Evolutionary conservation across 2,329 filamentous ascomycete species (phyloP).

Genomic region (Aspergillus novoparasiticus): DNA sequence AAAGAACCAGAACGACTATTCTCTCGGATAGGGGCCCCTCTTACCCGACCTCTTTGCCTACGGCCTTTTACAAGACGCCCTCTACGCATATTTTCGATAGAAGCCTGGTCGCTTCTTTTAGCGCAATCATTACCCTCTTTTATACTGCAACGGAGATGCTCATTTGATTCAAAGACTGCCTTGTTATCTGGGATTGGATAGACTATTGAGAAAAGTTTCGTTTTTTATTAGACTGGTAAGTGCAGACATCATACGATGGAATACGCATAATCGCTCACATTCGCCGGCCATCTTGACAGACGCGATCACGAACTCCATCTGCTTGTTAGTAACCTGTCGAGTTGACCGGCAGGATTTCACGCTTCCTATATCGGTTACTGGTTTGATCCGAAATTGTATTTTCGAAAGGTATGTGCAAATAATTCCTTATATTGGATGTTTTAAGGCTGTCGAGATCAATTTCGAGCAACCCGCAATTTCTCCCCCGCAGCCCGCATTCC

Average conservation of each 20-base stretch:
- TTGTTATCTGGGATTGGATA: slow-evolving; percentile 29
- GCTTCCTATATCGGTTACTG: slow-evolving; percentile 15
- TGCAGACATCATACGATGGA: slow-evolving; percentile 14
- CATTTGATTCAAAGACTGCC: slow-evolving; percentile 30
- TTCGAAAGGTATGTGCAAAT: slow-evolving; percentile 19
- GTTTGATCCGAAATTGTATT: slow-evolving; percentile 19
- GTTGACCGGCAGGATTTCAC: slow-evolving; percentile 16
- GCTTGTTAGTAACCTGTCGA: slow-evolving; percentile 18
- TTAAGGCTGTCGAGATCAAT: not conserved
- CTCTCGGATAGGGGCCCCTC: slow-evolving; percentile 1
- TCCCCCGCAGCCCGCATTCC: slow-evolving; percentile 7
- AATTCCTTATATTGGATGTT: not conserved
- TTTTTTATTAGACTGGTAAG: slow-evolving; percentile 38
- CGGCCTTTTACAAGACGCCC: slow-evolving; percentile 21
- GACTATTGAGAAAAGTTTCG: slow-evolving; percentile 27
- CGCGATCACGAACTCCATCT: slow-evolving; percentile 32
- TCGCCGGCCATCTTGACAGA: slow-evolving; percentile 20
- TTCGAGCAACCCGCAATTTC: slow-evolving; percentile 7
- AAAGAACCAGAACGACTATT: slow-evolving; percentile 8
- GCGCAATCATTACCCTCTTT: slow-evolving; percentile 9
- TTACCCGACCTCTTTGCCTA: slow-evolving; percentile 12
- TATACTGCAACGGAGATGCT: slow-evolving; percentile 11
- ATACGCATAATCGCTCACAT: slow-evolving; percentile 14
- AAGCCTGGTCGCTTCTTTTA: slow-evolving; percentile 35
- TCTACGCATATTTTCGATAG: slow-evolving; percentile 18